Base-by-base conservation (phyloP, 208 protist species). In the Zelonia costaricensis region DNA sequence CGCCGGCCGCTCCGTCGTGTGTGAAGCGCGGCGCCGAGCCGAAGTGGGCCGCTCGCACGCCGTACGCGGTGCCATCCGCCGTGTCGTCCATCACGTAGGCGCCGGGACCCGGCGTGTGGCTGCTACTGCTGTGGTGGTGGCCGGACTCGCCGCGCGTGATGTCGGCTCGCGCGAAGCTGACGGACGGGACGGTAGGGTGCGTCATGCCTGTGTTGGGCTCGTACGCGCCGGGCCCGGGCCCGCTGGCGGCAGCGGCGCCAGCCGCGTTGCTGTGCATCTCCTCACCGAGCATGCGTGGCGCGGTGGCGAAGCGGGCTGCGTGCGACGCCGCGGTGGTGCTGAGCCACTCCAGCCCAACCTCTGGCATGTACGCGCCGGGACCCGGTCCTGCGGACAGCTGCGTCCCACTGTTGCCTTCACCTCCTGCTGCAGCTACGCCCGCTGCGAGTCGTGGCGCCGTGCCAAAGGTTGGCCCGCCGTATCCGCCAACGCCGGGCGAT, bases 161-260 rank as follows among this genome's bases (percentile, higher is more conserved):
- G 18, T 7, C 28, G n/a, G 58, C 53, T 36, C 56, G 61, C 16
- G 61, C 43, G 46, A 75, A 69, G 25, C 45, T 69, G 33, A 65
- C 31, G 38, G 58, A 63, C 25, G 69, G 60, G 10, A 7, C 38
- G 0, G 61, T 27, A 6, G 46, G 22, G 7, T 42, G 31, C 20
- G 18, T 30, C 4, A 35, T 25, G 25, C 22, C 38, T 12, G 44
- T 13, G 16, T 48, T 55, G 36, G 65, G 54, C 13, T 76, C 71
- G 59, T 82, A 81, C n/a, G 62, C 62, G 15, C 75, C 69, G 27
- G 74, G 74, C 1, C 74, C 74, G 7, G 69, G 69, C 12, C 40
- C 48, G 9, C 15, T 39, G 2, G 20, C 38, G 0, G 49, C 25
- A 6, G 4, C 55, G 13, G 15, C 30, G 0, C 30, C 52, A 18